A percentile compares a stretch with the other conserved stretches of the same genome.
These are phyloP conservation scores for Nadsonia starkeyi-henricii DNA, from an alignment of 1,139 yeast species.

Conservation along the genomic window DNA sequence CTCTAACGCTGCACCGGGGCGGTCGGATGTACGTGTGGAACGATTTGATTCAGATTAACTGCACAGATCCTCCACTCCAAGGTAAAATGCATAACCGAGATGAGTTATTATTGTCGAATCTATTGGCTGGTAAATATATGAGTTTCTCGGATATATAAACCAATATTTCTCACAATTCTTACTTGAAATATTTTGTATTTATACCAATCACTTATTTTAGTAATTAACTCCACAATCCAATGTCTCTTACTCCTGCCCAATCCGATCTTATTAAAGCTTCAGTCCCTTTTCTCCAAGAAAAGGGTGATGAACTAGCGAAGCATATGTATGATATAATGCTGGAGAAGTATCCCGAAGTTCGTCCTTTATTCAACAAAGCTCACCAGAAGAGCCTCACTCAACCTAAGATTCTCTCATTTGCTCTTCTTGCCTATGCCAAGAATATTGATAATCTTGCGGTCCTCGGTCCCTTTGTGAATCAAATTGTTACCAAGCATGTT, in stretches of 20 bases:
- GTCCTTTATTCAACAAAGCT: constrained; percentile 43
- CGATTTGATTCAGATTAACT: no score
- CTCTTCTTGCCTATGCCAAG: constrained; percentile 48
- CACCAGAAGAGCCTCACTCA: constrained; percentile 45
- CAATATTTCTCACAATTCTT: no score
- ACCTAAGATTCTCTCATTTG: constrained; percentile 50
- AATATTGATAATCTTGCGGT: constrained; percentile 48
- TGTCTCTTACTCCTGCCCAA: constrained; percentile 21
- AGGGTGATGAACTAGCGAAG: constrained; percentile 43
- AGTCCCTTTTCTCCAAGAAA: constrained; percentile 42
- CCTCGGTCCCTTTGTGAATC: constrained; percentile 39
- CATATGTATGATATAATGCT: constrained; percentile 46
- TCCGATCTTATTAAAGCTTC: constrained; percentile 36
- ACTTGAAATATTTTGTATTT: no score
- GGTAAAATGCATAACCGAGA: no score
- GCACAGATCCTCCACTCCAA: no score
- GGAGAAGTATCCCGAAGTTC: constrained; percentile 37
- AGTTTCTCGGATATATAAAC: no score
- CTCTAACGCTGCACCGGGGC: no score
- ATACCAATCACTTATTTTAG: no score
- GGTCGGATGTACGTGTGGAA: no score
- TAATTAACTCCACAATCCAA: not conserved
- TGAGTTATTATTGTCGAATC: no score
- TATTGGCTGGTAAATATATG: no score
- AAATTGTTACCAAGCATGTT: constrained; percentile 52